A percentile compares a stretch with the other conserved stretches of the same genome.
phyloP scores from a whole-genome alignment of 2,329 filamentous ascomycete genomes.

The Xylaria polymorpha region DNA sequence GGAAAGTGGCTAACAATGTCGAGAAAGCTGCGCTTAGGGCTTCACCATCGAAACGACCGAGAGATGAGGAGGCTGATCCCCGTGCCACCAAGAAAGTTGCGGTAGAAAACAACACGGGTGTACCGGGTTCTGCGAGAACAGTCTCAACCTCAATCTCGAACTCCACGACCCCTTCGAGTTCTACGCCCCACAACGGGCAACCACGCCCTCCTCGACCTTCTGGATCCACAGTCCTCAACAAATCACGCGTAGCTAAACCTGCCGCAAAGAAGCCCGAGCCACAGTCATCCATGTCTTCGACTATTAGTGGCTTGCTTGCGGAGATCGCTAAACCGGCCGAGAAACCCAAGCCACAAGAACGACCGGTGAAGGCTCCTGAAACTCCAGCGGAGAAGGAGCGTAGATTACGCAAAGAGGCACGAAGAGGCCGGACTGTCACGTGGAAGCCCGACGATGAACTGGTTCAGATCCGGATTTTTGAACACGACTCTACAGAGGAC shows the following conservation, averaged over 20 bases:
- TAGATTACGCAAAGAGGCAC: constrained; percentile 77
- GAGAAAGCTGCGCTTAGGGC: constrained; percentile 35
- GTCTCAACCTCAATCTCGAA: constrained; percentile 37
- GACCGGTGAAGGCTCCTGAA: constrained; percentile 66
- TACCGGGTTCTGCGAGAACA: constrained; percentile 51
- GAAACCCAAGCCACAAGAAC: constrained; percentile 53
- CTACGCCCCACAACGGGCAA: constrained; percentile 36
- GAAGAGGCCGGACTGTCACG: constrained; percentile 75
- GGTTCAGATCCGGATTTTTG: constrained; percentile 75
- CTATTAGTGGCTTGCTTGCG: constrained; percentile 66
- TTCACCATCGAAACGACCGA: constrained; percentile 51
- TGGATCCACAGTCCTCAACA: constrained; percentile 59
- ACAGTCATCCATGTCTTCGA: constrained; percentile 56
- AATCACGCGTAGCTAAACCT: constrained; percentile 60
- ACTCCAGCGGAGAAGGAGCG: constrained; percentile 75
- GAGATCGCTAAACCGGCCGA: constrained; percentile 65
- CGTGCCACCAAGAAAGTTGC: constrained; percentile 56
- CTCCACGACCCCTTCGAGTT: constrained; percentile 11
- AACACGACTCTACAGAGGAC: constrained; percentile 78
- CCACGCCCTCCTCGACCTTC: constrained; percentile 44
- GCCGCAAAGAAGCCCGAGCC: constrained; percentile 54
- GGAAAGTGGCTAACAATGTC: constrained; percentile 42
- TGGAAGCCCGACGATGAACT: constrained; percentile 77
- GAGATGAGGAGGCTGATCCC: constrained; percentile 55
- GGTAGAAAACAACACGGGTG: constrained; percentile 46